These are phyloP conservation scores for Nicotiana otophora DNA, from an alignment of 257 asterid species.

Conservation along the genomic window DNA sequence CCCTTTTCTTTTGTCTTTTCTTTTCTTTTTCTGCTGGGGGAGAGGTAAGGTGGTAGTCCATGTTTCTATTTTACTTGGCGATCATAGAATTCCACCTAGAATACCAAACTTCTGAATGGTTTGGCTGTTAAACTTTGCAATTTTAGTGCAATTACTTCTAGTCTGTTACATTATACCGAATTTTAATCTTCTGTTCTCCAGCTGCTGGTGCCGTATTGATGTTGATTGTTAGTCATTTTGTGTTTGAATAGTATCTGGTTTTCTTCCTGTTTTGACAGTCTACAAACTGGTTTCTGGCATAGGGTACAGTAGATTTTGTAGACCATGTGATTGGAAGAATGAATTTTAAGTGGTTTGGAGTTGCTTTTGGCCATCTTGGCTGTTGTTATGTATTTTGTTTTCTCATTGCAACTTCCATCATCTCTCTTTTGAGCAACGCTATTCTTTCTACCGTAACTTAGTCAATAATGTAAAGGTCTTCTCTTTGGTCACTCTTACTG, in stretches of 20 bases:
- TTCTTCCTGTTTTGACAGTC: background rate
- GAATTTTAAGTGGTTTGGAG: background rate
- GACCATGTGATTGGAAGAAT: background rate
- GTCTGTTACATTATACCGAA: background rate
- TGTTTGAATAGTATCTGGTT: conserved; percentile 1
- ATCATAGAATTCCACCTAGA: conserved; percentile 4
- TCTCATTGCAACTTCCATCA: background rate
- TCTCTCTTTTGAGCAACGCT: background rate
- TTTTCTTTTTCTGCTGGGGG: background rate
- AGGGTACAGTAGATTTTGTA: conserved; percentile 5
- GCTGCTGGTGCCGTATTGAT: background rate
- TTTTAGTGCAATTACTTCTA: background rate
- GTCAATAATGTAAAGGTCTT: background rate
- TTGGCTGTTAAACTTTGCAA: background rate
- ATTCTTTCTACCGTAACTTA: background rate
- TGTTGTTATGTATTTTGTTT: background rate
- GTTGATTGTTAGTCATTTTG: background rate
- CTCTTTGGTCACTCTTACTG: background rate
- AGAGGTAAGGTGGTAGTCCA: background rate
- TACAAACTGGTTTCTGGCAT: background rate
- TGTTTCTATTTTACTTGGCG: background rate
- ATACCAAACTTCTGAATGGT: background rate
- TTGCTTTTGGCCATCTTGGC: background rate
- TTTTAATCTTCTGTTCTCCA: background rate
- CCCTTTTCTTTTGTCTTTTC: background rate